Evolutionary conservation across 352 stramenopile species (phyloP).

Genomic region (Pythium phragmiticola): DNA sequence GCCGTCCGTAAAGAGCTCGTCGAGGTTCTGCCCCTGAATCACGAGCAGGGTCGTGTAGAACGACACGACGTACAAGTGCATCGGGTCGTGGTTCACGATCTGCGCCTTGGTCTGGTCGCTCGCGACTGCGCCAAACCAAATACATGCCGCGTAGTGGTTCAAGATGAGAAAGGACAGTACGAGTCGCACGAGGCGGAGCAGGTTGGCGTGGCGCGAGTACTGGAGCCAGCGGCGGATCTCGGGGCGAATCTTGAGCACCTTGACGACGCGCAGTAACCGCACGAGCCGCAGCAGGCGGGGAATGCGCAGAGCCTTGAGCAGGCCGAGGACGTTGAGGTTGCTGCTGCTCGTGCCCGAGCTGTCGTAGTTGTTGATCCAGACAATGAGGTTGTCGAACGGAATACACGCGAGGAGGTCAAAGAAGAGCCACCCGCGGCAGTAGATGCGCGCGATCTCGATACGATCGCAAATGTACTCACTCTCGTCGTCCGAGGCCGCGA

Average conservation of each 20-base stretch:
- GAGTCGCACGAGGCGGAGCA: conserved; percentile 65
- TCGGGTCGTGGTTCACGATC: conserved; percentile 29
- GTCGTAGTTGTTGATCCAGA: conserved; percentile 46
- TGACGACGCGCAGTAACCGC: conserved; percentile 62
- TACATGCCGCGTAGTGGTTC: conserved; percentile 80
- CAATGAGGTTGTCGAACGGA: conserved; percentile 63
- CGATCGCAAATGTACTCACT: conserved; percentile 66
- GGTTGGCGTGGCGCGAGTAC: conserved; percentile 78
- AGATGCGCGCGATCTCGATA: conserved; percentile 47
- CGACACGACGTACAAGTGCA: conserved; percentile 59
- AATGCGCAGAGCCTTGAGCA: conserved; percentile 69
- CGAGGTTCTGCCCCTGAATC: conserved; percentile 78
- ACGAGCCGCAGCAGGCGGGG: conserved; percentile 69
- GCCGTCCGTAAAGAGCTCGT: conserved; percentile 49
- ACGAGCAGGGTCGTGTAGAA: conserved; percentile 73
- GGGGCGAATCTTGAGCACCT: conserved; percentile 68
- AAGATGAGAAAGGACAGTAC: conserved; percentile 67
- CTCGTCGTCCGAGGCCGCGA: conserved; percentile 40
- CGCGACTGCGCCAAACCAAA: conserved; percentile 67
- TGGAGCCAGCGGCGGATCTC: conserved; percentile 78
- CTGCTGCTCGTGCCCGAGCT: conserved; percentile 18
- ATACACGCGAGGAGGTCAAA: conserved; percentile 77
- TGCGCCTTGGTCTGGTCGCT: conserved; percentile 47
- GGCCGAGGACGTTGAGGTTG: conserved; percentile 62
- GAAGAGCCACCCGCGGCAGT: conserved; percentile 72